phyloP scores from a whole-genome alignment of 2,329 filamentous ascomycete species.

The Beauveria sp. region DNA sequence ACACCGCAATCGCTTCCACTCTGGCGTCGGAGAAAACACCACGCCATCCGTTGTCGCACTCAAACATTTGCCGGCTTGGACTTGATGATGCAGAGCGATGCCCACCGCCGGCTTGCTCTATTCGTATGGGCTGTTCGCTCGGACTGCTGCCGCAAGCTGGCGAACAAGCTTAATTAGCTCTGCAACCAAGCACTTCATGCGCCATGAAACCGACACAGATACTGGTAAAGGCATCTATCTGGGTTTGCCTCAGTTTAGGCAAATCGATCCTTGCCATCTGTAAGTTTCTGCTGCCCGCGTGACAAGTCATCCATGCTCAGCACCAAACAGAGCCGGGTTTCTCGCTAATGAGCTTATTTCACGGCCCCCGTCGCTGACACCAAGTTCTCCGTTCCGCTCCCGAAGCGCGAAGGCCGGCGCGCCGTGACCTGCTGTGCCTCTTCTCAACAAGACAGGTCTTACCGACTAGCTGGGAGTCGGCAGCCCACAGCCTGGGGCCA shows the following conservation, averaged over 20 bases:
- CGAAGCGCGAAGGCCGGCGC: slow-evolving; percentile 4
- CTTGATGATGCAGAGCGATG: not conserved
- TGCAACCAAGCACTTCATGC: not conserved
- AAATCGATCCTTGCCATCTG: not conserved
- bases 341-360: slow-evolving; percentile 10
- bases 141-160: not conserved
- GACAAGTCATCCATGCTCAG: slow-evolving; percentile 6
- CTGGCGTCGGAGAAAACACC: not conserved
- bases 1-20: slow-evolving; percentile 4
- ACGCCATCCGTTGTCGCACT: not conserved
- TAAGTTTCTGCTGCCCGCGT: slow-evolving; percentile 1
- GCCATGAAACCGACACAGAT: not conserved
- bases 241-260: not conserved
- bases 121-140: not conserved
- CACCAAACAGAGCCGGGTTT: not conserved
- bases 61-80: not conserved
- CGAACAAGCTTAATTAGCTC: not conserved
- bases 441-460: not conserved
- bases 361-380: not conserved
- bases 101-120: not conserved
- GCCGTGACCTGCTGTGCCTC: not conserved
- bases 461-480: not conserved
- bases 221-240: not conserved
- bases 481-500: not conserved
- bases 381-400: not conserved